phyloP scores from a whole-genome alignment of 768 basidiomycete genomes.

The Hericium alpestre region DNA sequence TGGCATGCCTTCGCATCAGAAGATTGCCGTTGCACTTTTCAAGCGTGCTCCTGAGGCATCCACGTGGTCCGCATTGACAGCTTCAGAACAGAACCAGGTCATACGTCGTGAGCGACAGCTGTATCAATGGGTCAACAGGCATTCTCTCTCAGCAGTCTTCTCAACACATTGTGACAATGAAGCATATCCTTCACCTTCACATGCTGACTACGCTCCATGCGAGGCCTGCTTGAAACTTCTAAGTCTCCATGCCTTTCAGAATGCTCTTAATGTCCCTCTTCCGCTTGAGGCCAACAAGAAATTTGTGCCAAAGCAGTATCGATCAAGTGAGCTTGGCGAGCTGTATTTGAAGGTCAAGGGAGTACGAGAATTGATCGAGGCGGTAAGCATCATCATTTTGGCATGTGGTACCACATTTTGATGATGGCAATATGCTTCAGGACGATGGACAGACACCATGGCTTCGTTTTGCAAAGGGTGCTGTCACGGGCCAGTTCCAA shows the following conservation, averaged over 20 bases:
- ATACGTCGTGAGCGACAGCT: not conserved
- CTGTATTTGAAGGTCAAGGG: not conserved
- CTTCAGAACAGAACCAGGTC: not conserved
- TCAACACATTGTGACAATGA: not conserved
- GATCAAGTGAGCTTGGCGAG: not conserved
- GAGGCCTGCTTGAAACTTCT: not conserved
- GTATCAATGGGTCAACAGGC: not conserved
- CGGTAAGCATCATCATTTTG: not conserved
- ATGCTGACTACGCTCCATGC: not conserved
- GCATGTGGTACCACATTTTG: too few relatives aligned
- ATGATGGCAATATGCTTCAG: not conserved
- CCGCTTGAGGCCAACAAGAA: not conserved
- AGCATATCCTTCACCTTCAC: not conserved
- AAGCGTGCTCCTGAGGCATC: not conserved
- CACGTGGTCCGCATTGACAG: not conserved
- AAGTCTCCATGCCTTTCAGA: not conserved
- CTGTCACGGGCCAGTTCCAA: conserved; percentile 11
- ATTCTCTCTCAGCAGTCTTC: not conserved
- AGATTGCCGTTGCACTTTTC: not conserved
- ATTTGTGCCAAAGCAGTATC: not conserved
- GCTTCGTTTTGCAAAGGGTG: conserved; percentile 16
- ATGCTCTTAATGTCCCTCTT: not conserved
- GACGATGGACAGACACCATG: conserved; percentile 5
- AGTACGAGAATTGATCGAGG: not conserved
- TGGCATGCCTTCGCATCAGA: not conserved